A percentile compares a stretch with the other conserved stretches of the same genome.
These are phyloP conservation scores for Anisogramma anomala DNA, from an alignment of 2,329 filamentous ascomycete genomes.

Conservation along the genomic window DNA sequence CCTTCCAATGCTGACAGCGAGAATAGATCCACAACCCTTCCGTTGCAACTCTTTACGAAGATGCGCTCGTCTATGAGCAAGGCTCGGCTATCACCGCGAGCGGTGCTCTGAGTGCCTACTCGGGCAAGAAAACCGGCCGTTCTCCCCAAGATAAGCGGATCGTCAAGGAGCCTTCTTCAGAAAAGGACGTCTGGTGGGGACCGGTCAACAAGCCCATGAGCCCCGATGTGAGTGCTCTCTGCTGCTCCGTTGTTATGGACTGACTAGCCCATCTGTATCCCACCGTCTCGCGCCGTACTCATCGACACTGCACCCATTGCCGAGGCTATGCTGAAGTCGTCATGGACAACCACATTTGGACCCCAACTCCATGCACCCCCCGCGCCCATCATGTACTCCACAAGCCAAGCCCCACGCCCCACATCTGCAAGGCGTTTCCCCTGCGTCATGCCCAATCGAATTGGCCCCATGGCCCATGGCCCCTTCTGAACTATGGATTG, in stretches of 20 bases:
- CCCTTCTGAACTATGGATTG: too few species aligned
- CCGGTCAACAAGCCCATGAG: conserved; percentile 99
- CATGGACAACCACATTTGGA: conserved; percentile 5
- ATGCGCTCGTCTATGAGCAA: conserved; percentile 90
- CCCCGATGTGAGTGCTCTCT: conserved; percentile 71
- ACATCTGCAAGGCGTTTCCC: conserved; percentile 9
- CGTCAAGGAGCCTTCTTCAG: conserved; percentile 79
- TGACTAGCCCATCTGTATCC: too few species aligned
- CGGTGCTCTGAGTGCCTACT: conserved; percentile 93
- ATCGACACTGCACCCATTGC: too few species aligned
- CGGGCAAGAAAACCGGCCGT: conserved; percentile 92
- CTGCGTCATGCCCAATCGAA: conserved; percentile 1
- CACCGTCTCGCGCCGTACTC: too few species aligned
- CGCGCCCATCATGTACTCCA: too few species aligned
- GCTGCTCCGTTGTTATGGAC: too few species aligned
- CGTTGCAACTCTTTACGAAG: conserved; percentile 93
- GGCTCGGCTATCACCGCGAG: conserved; percentile 94
- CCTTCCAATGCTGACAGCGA: conserved; percentile 16
- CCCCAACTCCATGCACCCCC: conserved; percentile 13
- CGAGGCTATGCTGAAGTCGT: conserved; percentile 11
- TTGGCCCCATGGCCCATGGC: not conserved
- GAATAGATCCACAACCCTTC: conserved; percentile 73
- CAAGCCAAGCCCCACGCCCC: conserved; percentile 5
- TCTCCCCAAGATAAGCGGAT: conserved; percentile 97
- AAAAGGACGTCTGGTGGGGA: conserved; percentile 96